Percentiles rank a stretch among this genome's conserved stretches.
These are phyloP conservation scores for Ambrosia trifida DNA, from an alignment of 129 eudicot genomes.

Conservation along the genomic window DNA sequence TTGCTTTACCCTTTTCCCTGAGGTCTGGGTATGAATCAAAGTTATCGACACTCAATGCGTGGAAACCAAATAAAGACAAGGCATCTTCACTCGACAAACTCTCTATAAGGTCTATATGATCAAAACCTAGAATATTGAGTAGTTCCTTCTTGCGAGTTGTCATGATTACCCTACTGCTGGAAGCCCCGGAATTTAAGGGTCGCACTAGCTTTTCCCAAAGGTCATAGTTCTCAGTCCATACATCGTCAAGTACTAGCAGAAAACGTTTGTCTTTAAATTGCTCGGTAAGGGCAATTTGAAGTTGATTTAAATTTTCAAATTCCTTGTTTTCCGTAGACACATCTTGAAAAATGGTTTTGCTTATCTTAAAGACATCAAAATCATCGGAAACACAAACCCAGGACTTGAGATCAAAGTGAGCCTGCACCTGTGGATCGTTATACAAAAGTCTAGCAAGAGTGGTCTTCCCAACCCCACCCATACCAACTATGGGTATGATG, in stretches of 20 bases:
- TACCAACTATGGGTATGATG: conserved; percentile 11
- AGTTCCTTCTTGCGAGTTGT: neutral
- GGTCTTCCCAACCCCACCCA: conserved; percentile 18
- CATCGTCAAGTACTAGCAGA: neutral
- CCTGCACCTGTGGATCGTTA: neutral
- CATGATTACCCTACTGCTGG: neutral
- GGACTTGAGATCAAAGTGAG: neutral
- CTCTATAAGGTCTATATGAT: conserved; percentile 11
- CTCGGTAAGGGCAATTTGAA: neutral
- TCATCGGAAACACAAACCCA: conserved; percentile 1
- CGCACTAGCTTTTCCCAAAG: conserved; percentile 31
- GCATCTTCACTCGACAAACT: neutral
- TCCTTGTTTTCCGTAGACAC: neutral
- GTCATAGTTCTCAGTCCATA: neutral
- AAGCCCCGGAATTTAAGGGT: conserved; percentile 11
- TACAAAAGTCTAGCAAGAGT: conserved; percentile 14
- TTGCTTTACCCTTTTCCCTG: neutral
- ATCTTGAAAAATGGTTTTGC: neutral
- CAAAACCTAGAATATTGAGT: neutral
- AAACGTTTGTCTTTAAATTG: neutral
- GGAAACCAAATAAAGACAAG: neutral
- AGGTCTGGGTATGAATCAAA: neutral
- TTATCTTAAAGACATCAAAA: conserved; percentile 1
- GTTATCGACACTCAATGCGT: neutral
- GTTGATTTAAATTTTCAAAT: neutral